phyloP scores from a whole-genome alignment of 208 protist genomes.

The Leishmania lainsoni region DNA sequence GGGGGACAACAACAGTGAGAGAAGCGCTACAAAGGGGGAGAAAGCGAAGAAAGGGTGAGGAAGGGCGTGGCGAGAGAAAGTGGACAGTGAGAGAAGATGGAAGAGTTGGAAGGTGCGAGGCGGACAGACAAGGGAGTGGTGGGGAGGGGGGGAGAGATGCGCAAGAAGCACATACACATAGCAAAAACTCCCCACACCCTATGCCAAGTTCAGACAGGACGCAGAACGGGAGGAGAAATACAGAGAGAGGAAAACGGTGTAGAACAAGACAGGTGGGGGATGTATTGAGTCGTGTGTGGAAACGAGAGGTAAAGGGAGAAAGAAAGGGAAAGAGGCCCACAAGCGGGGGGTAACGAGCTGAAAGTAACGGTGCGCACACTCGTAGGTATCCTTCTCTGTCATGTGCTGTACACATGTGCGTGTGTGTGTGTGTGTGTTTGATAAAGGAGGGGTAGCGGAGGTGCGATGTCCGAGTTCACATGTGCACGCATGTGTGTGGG shows the following conservation, averaged over 20 bases:
- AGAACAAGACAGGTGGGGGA: too few species aligned
- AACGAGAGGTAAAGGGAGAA: background rate
- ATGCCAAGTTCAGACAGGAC: background rate
- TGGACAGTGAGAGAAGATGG: too few species aligned
- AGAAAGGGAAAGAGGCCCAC: background rate
- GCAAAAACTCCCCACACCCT: background rate
- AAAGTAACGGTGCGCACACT: constrained; percentile 6
- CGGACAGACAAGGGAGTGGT: too few species aligned
- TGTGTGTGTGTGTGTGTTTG: background rate
- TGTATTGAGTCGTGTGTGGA: background rate
- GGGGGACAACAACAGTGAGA: too few species aligned
- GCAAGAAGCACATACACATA: background rate
- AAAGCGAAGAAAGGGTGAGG: too few species aligned
- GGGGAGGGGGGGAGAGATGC: too few species aligned
- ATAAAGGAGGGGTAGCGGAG: background rate
- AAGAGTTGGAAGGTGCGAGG: too few species aligned
- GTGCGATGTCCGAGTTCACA: background rate
- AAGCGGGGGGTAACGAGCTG: background rate
- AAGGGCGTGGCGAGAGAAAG: too few species aligned
- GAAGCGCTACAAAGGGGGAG: too few species aligned
- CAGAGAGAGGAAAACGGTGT: background rate
- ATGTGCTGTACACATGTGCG: background rate
- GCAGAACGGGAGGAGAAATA: background rate
- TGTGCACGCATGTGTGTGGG: background rate
- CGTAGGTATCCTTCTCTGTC: constrained; percentile 10